These are phyloP conservation scores for Aspergillus texensis DNA, from an alignment of 2,329 filamentous ascomycete genomes.

Conservation along the genomic window DNA sequence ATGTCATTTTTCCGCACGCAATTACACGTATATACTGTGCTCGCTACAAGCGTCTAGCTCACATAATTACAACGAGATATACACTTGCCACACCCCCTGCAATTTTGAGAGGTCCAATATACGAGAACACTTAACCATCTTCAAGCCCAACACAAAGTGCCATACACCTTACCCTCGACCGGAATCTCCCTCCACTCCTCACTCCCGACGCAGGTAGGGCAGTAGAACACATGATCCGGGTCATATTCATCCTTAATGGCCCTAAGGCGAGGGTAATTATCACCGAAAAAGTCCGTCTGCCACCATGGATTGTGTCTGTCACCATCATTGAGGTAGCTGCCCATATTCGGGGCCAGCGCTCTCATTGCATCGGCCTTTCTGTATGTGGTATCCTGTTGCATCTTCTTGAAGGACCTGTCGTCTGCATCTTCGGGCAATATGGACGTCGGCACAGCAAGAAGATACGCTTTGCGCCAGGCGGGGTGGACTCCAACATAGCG, in stretches of 20 bases:
- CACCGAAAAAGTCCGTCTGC: background rate
- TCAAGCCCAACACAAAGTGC: background rate
- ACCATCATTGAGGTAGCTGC: background rate
- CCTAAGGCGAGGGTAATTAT: background rate
- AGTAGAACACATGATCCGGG: conserved; percentile 2
- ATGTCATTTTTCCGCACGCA: too few relatives aligned
- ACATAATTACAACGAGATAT: background rate
- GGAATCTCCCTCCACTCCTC: background rate
- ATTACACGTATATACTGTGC: background rate
- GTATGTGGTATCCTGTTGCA: background rate
- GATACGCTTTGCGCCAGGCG: background rate
- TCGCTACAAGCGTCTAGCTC: background rate
- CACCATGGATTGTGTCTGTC: conserved; percentile 1
- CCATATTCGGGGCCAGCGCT: background rate
- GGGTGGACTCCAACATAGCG: background rate
- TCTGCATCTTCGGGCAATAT: background rate
- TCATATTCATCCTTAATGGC: conserved; percentile 4
- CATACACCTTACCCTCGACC: background rate
- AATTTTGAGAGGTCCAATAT: too few relatives aligned
- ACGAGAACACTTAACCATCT: background rate
- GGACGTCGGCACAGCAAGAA: background rate
- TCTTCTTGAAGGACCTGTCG: background rate
- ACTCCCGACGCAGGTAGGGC: background rate
- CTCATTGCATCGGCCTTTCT: background rate
- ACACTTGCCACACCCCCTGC: background rate